phyloP scores from a whole-genome alignment of 2,329 filamentous ascomycete genomes.

The Aspergillus piperis region DNA sequence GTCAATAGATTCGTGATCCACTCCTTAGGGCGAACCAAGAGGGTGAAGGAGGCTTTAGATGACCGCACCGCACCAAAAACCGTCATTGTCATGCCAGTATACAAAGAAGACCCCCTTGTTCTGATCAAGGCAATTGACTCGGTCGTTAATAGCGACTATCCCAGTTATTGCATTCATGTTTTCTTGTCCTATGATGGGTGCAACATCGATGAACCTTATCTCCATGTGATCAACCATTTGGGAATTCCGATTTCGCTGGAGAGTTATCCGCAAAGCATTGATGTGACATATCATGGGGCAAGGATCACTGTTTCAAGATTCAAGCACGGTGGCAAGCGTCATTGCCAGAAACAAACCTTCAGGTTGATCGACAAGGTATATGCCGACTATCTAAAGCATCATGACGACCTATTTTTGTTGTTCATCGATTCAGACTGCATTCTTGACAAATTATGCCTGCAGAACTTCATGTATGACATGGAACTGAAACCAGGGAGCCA shows the following conservation, averaged over 20 bases:
- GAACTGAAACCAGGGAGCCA: constrained; percentile 91
- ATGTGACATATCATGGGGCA: constrained; percentile 78
- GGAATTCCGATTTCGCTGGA: constrained; percentile 73
- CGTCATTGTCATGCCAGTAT: constrained; percentile 95
- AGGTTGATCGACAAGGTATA: constrained; percentile 93
- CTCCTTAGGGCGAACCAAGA: constrained; percentile 76
- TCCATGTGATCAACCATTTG: constrained; percentile 80
- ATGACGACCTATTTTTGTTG: constrained; percentile 91
- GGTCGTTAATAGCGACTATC: constrained; percentile 91
- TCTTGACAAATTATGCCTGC: constrained; percentile 83
- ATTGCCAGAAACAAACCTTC: constrained; percentile 92
- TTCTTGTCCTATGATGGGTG: constrained; percentile 96
- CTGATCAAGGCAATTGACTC: constrained; percentile 86
- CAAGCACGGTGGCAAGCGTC: constrained; percentile 87
- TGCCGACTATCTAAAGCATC: constrained; percentile 76
- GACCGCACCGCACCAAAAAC: constrained; percentile 87
- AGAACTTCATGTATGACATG: constrained; percentile 99
- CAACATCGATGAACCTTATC: constrained; percentile 82
- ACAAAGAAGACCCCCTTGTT: constrained; percentile 84
- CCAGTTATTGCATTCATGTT: constrained; percentile 85
- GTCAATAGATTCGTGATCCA: constrained; percentile 89
- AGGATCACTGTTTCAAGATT: constrained; percentile 91
- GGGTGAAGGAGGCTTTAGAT: constrained; percentile 81
- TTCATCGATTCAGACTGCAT: constrained; percentile 99
- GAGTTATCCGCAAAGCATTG: constrained; percentile 84